phyloP scores from a whole-genome alignment of 2,329 filamentous ascomycete genomes.

The Aspergillus sp. region DNA sequence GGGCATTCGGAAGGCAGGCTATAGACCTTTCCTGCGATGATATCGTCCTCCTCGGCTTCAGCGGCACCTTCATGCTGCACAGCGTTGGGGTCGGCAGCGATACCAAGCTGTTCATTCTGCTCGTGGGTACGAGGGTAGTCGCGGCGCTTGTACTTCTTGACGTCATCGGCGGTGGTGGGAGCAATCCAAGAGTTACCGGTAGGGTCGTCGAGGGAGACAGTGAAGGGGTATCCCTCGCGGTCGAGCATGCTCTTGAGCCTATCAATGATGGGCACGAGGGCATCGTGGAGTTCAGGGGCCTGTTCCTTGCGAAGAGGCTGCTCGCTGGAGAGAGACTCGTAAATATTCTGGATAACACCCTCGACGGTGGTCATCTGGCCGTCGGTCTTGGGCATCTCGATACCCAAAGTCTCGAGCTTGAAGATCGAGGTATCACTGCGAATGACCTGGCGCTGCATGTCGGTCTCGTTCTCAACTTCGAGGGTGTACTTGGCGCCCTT shows the following conservation, averaged over 20 bases:
- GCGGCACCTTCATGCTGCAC: constrained; percentile 43
- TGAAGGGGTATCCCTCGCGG: constrained; percentile 81
- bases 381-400: constrained; percentile 88
- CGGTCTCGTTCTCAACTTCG: constrained; percentile 68
- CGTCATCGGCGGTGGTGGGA: constrained; percentile 70
- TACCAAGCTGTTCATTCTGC: constrained; percentile 83
- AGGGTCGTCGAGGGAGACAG: constrained; percentile 82
- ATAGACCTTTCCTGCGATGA: constrained; percentile 90
- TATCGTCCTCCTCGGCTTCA: constrained; percentile 70
- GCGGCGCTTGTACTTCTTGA: constrained; percentile 85
- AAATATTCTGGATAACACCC: constrained; percentile 75
- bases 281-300: constrained; percentile 73
- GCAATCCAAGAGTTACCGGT: constrained; percentile 97
- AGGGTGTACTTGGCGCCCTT: constrained; percentile 83
- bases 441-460: constrained; percentile 84
- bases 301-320: constrained; percentile 80
- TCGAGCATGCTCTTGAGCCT: constrained; percentile 75
- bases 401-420: constrained; percentile 85
- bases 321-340: constrained; percentile 77
- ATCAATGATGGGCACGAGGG: constrained; percentile 74
- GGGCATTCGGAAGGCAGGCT: constrained; percentile 89
- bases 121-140: constrained; percentile 81
- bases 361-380: constrained; percentile 94
- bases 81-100: constrained; percentile 55
- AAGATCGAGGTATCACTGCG: constrained; percentile 87